Conservation (phyloP, 495 filamentous ascomycete species). For the Aspergillus leporis region DNA sequence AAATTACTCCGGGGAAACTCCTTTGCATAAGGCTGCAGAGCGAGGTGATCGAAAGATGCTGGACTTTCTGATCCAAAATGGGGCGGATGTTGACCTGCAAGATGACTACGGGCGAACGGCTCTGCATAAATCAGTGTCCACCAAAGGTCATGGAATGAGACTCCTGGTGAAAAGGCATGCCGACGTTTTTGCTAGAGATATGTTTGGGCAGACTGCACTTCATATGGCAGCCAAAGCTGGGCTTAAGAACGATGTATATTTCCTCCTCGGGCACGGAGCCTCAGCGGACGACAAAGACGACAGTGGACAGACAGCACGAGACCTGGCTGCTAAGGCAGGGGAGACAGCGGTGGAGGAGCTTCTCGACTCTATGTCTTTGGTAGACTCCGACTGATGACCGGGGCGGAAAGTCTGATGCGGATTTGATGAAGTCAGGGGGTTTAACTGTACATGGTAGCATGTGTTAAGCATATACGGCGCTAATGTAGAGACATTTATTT, state of each 20-base stretch:
- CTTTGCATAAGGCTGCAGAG: conserved; percentile 42
- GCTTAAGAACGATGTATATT: conserved; percentile 25
- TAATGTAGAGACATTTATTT: no score
- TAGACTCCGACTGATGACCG: background rate
- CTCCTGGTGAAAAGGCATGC: conserved; percentile 24
- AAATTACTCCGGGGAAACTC: conserved; percentile 32
- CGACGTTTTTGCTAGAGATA: conserved; percentile 27
- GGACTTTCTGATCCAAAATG: conserved; percentile 27
- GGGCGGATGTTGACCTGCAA: conserved; percentile 12
- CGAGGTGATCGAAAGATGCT: conserved; percentile 39
- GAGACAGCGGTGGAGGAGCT: conserved; percentile 12
- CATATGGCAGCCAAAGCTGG: conserved; percentile 31
- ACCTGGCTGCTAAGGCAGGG: conserved; percentile 15
- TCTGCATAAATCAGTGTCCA: conserved; percentile 29
- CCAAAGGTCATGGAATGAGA: conserved; percentile 31
- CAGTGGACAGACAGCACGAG: conserved; percentile 17
- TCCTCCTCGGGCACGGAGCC: conserved; percentile 26
- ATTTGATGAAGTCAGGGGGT: background rate
- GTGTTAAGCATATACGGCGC: no score
- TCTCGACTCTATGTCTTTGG: conserved; percentile 3
- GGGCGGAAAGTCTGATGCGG: background rate
- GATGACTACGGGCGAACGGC: conserved; percentile 31
- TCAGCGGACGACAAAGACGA: conserved; percentile 21
- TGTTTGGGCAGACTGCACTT: conserved; percentile 34
- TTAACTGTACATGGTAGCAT: background rate